These are phyloP conservation scores for Ogataea dorogensis DNA, from an alignment of 805 yeast genomes.

Conservation along the genomic window DNA sequence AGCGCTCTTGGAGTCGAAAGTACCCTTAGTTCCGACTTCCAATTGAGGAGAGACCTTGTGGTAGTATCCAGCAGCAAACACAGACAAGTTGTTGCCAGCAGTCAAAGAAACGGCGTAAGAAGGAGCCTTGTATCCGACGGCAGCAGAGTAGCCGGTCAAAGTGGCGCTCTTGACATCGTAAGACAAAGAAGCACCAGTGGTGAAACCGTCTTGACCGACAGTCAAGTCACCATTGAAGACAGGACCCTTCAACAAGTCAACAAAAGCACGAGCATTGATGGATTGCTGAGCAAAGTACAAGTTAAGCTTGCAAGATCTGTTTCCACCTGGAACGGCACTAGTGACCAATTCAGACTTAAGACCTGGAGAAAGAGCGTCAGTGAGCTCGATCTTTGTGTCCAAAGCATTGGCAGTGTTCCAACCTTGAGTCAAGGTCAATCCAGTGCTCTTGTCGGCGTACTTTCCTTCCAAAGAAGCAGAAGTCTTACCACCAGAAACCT, in stretches of 20 bases:
- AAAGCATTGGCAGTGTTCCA: conserved; percentile 94
- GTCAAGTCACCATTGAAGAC: conserved; percentile 92
- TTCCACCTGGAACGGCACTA: conserved; percentile 78
- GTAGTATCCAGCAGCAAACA: conserved; percentile 94
- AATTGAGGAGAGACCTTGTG: conserved; percentile 88
- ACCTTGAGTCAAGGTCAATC: conserved; percentile 93
- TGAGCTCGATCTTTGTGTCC: conserved; percentile 89
- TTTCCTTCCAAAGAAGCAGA: conserved; percentile 89
- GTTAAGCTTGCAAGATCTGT: conserved; percentile 87
- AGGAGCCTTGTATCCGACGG: conserved; percentile 88
- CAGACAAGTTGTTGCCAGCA: conserved; percentile 81
- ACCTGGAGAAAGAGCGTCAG: conserved; percentile 91
- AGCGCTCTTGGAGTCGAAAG: conserved; percentile 80
- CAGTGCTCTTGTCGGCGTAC: conserved; percentile 88
- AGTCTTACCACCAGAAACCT: conserved; percentile 75
- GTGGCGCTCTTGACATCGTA: conserved; percentile 93
- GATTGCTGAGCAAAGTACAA: conserved; percentile 89
- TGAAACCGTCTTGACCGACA: conserved; percentile 92
- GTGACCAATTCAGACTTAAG: conserved; percentile 90
- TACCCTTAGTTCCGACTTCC: conserved; percentile 98
- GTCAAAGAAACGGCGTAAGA: conserved; percentile 82
- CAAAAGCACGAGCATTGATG: conserved; percentile 90
- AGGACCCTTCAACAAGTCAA: conserved; percentile 94
- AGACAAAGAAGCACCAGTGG: conserved; percentile 96
- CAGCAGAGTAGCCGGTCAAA: conserved; percentile 91